Evolutionary conservation across 2,329 filamentous ascomycete species (phyloP), one percentile per base, ranked within the genome.

Genomic region (Fusarium solani-melongenae): DNA sequence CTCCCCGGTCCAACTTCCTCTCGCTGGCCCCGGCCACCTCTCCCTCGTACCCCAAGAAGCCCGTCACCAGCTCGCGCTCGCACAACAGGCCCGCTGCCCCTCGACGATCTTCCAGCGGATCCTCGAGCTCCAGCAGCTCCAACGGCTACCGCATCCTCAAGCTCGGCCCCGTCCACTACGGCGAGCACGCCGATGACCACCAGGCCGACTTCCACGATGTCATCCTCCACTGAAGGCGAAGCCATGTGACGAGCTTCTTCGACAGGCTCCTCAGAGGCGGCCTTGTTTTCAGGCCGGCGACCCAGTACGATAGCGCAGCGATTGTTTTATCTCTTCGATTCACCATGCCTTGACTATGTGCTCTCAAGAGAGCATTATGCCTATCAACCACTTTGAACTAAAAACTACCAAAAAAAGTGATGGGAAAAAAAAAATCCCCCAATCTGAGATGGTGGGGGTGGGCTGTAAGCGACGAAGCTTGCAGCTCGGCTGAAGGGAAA

Each of bases 121-220:
- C 62, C 20, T 38, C 79, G 72, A 84, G 81, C 77, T 73, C 72
- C 66, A 77, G 70, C 64, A 79, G 78, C 76, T 85, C 81, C 77
- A 78, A 74, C 65, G 80, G 84, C 71, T 82, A 84, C 74, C 85
- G 86, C 67, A 88, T 92, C 81, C 86, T 92, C 75, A 91, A 91
- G 85, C 88, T 92, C 66, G 88, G 88, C 27, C 90, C 90, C 36
- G 89, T 92, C 67, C 89, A 91, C 86, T 91, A 86, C 82, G 90
- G 90, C 73, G 89, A 89, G 84, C 88, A 90, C 81, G 82, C 83
- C 24, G 88, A 85, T 70, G 88, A 87, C 64, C 84, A 89, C 83
- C 86, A 88, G 83, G 85, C 83, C 53, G 89, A 91, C 84, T 91
- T 84, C 80, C 81, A 87, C 81, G 86, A 88, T 76, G 81, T 86